A percentile compares a stretch with the other conserved stretches of the same genome.
These are phyloP conservation scores for Pleurotus eryngii DNA, from an alignment of 768 basidiomycete species.

Conservation along the genomic window DNA sequence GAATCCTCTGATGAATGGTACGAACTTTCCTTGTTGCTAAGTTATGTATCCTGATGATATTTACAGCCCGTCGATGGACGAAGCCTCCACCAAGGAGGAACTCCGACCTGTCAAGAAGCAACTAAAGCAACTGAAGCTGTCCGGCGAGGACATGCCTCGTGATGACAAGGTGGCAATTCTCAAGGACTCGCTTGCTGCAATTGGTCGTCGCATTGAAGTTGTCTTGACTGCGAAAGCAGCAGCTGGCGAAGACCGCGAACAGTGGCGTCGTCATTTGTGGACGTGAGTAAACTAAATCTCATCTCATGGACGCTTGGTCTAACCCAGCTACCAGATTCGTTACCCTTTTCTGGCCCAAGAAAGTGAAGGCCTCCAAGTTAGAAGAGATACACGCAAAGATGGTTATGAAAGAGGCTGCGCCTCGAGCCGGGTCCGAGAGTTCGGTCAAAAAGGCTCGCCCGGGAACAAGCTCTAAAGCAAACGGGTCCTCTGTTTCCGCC, in stretches of 20 bases:
- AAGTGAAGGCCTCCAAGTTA: conserved; percentile 89
- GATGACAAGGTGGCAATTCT: conserved; percentile 95
- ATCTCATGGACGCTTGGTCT: not conserved
- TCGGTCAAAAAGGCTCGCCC: conserved; percentile 59
- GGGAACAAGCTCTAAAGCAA: conserved; percentile 47
- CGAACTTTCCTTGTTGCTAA: conserved; percentile 23
- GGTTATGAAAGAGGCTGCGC: conserved; percentile 81
- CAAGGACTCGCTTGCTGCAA: conserved; percentile 92
- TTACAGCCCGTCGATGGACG: conserved; percentile 90
- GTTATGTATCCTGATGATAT: conserved; percentile 6
- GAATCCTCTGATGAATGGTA: conserved; percentile 91
- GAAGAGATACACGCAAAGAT: conserved; percentile 96
- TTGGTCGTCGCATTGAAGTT: conserved; percentile 86
- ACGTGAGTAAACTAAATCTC: conserved; percentile 57
- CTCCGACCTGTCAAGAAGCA: conserved; percentile 96
- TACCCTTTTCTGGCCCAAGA: conserved; percentile 96
- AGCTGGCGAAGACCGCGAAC: conserved; percentile 76
- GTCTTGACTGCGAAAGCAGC: conserved; percentile 75
- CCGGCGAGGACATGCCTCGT: conserved; percentile 88
- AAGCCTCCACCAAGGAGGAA: conserved; percentile 88
- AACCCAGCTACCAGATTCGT: conserved; percentile 62
- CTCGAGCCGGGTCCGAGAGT: conserved; percentile 51
- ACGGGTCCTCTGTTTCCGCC: conserved; percentile 41
- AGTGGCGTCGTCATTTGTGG: conserved; percentile 96
- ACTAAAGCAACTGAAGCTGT: conserved; percentile 94